These are phyloP conservation scores for Geotrichum armillariae DNA, from an alignment of 1,139 yeast species.

Conservation along the genomic window DNA sequence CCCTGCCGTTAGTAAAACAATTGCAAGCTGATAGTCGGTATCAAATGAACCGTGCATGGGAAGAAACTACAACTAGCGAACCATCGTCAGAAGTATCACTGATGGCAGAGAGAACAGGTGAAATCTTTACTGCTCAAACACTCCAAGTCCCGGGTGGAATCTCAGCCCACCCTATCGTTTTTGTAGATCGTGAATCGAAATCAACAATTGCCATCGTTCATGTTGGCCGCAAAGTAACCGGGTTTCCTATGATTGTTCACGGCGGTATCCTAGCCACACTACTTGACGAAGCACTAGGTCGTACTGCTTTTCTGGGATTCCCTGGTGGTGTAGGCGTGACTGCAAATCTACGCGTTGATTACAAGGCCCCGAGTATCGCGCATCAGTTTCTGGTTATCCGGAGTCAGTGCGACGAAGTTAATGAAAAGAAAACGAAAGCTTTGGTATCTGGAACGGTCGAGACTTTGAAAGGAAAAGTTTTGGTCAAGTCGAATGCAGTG, in stretches of 20 bases:
- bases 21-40: slow-evolving; percentile 7
- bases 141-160: slow-evolving; percentile 74
- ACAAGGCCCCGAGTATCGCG: slow-evolving; percentile 74
- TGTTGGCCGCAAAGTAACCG: slow-evolving; percentile 76
- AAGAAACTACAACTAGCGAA: slow-evolving; percentile 5
- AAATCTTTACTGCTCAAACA: slow-evolving; percentile 38
- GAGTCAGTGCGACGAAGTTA: slow-evolving; percentile 45
- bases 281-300: slow-evolving; percentile 71
- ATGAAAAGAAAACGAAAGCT: slow-evolving; percentile 38
- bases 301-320: slow-evolving; percentile 51
- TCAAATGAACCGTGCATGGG: slow-evolving; percentile 16
- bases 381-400: slow-evolving; percentile 73
- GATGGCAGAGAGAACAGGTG: slow-evolving; percentile 3
- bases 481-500: slow-evolving; percentile 38
- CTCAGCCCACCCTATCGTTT: slow-evolving; percentile 69
- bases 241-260: slow-evolving; percentile 84
- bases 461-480: slow-evolving; percentile 41
- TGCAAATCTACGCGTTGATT: slow-evolving; percentile 54
- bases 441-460: slow-evolving; percentile 47
- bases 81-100: not conserved
- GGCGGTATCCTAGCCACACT: slow-evolving; percentile 89
- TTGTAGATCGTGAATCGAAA: slow-evolving; percentile 53
- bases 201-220: slow-evolving; percentile 70
- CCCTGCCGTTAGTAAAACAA: slow-evolving; percentile 15
- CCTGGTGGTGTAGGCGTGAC: slow-evolving; percentile 39